Evolutionary conservation across 306 rosid species (phyloP), one percentile per base, ranked within the genome.

Genomic region (Senna siamea): DNA sequence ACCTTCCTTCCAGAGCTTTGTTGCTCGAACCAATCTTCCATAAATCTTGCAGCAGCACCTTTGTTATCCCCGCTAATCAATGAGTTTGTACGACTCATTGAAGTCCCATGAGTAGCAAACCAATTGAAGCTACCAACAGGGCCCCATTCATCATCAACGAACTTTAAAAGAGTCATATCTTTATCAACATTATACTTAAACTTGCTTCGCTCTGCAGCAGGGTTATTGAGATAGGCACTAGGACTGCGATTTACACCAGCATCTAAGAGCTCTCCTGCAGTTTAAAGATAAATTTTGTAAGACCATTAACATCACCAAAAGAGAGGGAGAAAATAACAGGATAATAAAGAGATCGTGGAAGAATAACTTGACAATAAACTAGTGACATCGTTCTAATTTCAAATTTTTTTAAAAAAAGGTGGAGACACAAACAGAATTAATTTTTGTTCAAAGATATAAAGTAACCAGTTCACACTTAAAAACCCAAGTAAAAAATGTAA

Each of bases 61-160:
- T 93, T 93, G 76, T 93, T 93, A 78, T 93, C 98, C 86, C 98
- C 96, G 19, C 97, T 93, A 61, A 93, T 84, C 66, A 93, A 85
- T 17, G 86, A 71, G 76, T 93, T 93, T 67, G 88, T 83, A 34
- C 97, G 93, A 61, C 98, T 91, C 98, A 93, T 91, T 55, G 98
- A 93, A 86, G 98, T 93, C 79, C 96, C 93, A 73, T 93, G 98
- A 75, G 98, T 93, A 18, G 98, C 93, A 85, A 93, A 91, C 98
- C 98, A 93, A 56, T 81, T 93, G 72, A 93, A 93, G 87, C 90
- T 86, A 60, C 98, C 98, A 23, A 91, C 82, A 43, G 97, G 91
- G 66, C 97, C 97, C 91, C 96, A 83, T 73, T 91, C 87, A 72
- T 76, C 82, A 77, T 91, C 93, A 64, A 89, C 88, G 78, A 93